These are phyloP conservation scores for Solioccasus polychromus DNA, from an alignment of 768 basidiomycete genomes.

Conservation along the genomic window DNA sequence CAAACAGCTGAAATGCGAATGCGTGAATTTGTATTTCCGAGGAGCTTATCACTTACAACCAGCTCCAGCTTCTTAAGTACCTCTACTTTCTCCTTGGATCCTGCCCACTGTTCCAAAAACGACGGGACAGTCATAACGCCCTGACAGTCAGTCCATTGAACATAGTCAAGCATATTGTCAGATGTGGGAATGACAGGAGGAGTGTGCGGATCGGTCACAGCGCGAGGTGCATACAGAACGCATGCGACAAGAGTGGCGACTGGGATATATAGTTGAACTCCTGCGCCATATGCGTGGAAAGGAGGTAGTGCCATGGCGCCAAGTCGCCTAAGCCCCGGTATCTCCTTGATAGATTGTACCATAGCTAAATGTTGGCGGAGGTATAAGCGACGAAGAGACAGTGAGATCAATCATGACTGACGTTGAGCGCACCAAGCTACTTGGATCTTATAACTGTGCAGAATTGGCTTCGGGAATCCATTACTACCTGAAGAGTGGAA, in stretches of 20 bases:
- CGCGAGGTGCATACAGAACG: conserved; percentile 33
- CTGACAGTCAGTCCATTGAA: conserved; percentile 4
- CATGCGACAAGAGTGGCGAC: conserved; percentile 25
- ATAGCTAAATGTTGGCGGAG: not conserved
- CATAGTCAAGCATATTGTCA: conserved; percentile 19
- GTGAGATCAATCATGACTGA: conserved; percentile 23
- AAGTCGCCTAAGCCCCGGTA: conserved; percentile 15
- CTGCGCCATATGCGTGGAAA: too few species aligned
- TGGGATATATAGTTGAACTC: too few species aligned
- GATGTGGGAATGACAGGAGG: conserved; percentile 20
- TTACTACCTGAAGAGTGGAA: conserved; percentile 37
- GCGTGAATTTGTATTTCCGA: not conserved
- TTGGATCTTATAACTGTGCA: conserved; percentile 29
- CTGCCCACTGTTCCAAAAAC: too few species aligned
- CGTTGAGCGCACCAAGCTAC: conserved; percentile 31
- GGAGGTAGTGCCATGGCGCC: too few species aligned
- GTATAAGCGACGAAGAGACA: too few species aligned
- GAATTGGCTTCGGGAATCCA: conserved; percentile 43
- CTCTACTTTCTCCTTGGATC: conserved; percentile 12
- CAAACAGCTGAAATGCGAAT: conserved; percentile 4
- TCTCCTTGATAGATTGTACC: not conserved
- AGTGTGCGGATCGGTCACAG: not conserved
- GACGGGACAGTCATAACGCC: conserved; percentile 17
- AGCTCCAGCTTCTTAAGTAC: conserved; percentile 15
- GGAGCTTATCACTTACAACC: conserved; percentile 13